A percentile compares a stretch with the other conserved stretches of the same genome.
Evolutionary conservation across 768 basidiomycete species (phyloP).

Genomic region (Psilocybe cubensis): DNA sequence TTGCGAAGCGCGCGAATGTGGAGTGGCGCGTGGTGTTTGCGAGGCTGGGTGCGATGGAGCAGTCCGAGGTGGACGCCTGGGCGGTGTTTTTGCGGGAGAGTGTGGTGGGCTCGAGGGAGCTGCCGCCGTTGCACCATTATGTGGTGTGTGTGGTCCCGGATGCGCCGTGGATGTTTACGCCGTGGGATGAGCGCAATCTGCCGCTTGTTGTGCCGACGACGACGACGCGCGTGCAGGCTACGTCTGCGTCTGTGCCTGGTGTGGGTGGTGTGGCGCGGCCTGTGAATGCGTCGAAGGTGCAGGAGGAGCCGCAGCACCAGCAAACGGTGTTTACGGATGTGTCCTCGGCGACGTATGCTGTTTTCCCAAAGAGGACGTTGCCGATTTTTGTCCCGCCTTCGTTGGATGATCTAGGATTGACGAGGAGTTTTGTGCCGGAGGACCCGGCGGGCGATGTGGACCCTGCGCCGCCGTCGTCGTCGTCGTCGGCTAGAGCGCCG

Average conservation of each 20-base stretch:
- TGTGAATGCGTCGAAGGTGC: not conserved
- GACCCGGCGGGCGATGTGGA: too few relatives aligned
- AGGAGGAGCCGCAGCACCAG: constrained; percentile 16
- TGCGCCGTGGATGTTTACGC: constrained; percentile 62
- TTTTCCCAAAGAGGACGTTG: constrained; percentile 45
- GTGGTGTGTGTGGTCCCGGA: constrained; percentile 63
- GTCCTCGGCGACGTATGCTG: constrained; percentile 52
- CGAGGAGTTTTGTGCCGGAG: constrained; percentile 38
- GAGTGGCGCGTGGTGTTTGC: constrained; percentile 83
- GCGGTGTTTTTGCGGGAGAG: constrained; percentile 49
- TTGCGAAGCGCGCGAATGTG: constrained; percentile 66
- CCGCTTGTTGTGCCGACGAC: constrained; percentile 28
- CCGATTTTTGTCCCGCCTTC: constrained; percentile 42
- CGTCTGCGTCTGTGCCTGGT: constrained; percentile 21
- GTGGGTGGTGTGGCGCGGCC: too few relatives aligned
- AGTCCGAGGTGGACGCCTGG: constrained; percentile 74
- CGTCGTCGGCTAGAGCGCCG: constrained; percentile 11
- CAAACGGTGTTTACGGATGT: constrained; percentile 38
- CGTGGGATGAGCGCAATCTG: constrained; percentile 24
- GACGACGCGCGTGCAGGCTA: constrained; percentile 20
- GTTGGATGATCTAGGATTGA: constrained; percentile 37
- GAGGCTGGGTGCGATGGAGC: constrained; percentile 64
- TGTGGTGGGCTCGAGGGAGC: constrained; percentile 38
- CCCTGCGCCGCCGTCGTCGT: constrained; percentile 20
- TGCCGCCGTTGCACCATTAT: constrained; percentile 61